phyloP scores from a whole-genome alignment of 169 alveolate genomes.

The Toxoplasma gondii region DNA sequence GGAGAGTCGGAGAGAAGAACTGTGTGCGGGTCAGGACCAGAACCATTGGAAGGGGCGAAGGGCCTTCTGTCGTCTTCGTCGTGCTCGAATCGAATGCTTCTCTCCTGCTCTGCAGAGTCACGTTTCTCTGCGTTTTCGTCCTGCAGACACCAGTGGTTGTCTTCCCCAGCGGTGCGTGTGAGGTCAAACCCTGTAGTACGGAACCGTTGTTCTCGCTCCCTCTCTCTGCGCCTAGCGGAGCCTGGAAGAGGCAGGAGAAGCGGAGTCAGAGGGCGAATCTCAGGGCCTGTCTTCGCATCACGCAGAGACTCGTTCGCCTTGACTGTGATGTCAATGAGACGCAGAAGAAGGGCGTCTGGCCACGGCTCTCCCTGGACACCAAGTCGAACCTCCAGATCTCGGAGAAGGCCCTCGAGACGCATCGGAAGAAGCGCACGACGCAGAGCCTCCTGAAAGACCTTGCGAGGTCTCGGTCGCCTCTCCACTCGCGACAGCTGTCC shows the following conservation, averaged over 20 bases:
- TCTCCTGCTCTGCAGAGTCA: too few species aligned
- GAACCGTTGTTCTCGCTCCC: too few species aligned
- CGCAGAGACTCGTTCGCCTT: neutral
- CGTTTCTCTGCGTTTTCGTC: too few species aligned
- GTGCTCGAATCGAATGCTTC: too few species aligned
- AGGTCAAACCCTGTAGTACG: too few species aligned
- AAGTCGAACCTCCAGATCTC: neutral
- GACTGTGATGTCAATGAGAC: neutral
- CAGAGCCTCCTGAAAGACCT: neutral
- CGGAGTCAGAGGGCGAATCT: neutral
- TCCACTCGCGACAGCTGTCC: neutral
- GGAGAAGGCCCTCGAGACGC: neutral
- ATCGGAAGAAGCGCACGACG: neutral
- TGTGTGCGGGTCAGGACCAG: too few species aligned
- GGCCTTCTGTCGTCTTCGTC: too few species aligned
- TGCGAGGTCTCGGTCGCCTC: neutral
- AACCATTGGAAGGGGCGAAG: too few species aligned
- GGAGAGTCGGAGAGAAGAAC: too few species aligned
- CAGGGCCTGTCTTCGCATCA: conserved; percentile 1
- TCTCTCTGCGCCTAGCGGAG: neutral
- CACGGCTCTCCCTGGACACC: conserved; percentile 2
- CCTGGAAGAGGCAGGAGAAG: neutral
- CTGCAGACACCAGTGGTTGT: too few species aligned
- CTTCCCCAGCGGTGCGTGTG: too few species aligned
- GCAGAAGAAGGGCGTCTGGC: neutral